Evolutionary conservation across 2,329 filamentous ascomycete genomes (phyloP), one percentile per base, ranked within the genome.

Genomic region (Clarireedia hainanense): DNA sequence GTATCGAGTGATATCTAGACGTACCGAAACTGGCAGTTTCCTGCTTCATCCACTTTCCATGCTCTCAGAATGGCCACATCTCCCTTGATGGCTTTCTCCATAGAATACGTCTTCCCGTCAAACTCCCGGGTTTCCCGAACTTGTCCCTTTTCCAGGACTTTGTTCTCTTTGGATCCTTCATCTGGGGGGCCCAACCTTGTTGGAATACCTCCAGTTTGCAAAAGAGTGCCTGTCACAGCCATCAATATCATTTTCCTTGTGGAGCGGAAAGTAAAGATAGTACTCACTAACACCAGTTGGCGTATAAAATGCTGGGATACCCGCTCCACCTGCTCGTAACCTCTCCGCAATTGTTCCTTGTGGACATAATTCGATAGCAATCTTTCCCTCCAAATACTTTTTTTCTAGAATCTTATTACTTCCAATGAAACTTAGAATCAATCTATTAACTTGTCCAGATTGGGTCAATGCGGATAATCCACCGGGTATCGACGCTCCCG

Each of bases 301-400:
- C 0, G 88, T 91, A 66, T 84, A 92, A 68, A 92, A 91, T 0
- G 88, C 87, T 1, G 87, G 86, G 49, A 91, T 88, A 10, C 87
- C 87, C 23, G 85, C 84, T 4, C 86, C 87, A 1, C 81, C 87
- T 3, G 85, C 85, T 45, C 86, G 77, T 63, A 88, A 79, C 60
- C 86, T 77, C 73, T 89, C 85, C 0, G 84, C 85, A 43, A 89
- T 74, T 0, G 85, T 87, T 12, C 87, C 87, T 63, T 91, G 87
- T 0, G 87, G 87, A 53, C 85, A 89, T 50, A 91, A 74, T 70
- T 91, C 85, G 57, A 91, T 77, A 9, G 83, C 83, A 61, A 90
- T 80, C 64, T 88, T 74, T n/a, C 87, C 87, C 0, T 78, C 82
- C 36, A 90, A 70, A 63, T 91, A 91, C 69, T 86, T 85, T 63